Percentiles rank a stretch among this genome's conserved stretches.
Conservation (phyloP, 2,329 filamentous ascomycete genomes). For the Aspergillus fischeri region DNA sequence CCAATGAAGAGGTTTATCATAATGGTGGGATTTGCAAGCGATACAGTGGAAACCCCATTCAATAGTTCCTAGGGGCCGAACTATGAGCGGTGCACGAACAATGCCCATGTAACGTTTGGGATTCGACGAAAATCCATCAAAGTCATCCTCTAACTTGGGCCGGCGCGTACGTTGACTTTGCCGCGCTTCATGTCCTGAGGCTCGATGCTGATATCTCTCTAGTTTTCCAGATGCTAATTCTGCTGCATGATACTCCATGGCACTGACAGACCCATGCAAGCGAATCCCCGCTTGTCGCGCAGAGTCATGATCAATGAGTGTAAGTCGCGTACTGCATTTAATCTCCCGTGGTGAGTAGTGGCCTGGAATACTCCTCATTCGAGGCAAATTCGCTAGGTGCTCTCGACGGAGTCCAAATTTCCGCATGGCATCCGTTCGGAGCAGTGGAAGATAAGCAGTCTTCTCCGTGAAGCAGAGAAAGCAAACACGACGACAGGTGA, state of each 20-base stretch:
- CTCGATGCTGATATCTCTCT: not conserved
- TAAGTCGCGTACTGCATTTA: slow-evolving; percentile 4
- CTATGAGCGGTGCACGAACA: slow-evolving; percentile 11
- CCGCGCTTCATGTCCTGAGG: not conserved
- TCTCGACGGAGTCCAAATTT: slow-evolving; percentile 9
- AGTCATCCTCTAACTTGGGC: slow-evolving; percentile 7
- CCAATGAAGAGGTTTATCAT: slow-evolving; percentile 14
- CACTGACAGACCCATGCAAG: slow-evolving; percentile 4
- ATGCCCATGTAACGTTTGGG: slow-evolving; percentile 15
- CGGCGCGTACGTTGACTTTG: slow-evolving; percentile 3
- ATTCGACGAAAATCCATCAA: slow-evolving; percentile 11
- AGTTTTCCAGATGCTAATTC: slow-evolving; percentile 4
- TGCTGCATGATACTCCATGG: slow-evolving; percentile 5
- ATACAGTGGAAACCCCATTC: slow-evolving; percentile 17
- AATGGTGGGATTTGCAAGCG: slow-evolving; percentile 13
- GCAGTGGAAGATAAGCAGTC: slow-evolving; percentile 27
- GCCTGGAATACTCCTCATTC: slow-evolving; percentile 11
- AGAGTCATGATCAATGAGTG: slow-evolving; percentile 8
- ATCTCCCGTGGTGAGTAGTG: slow-evolving; percentile 10
- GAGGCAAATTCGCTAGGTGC: slow-evolving; percentile 4
- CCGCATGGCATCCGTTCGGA: slow-evolving; percentile 6
- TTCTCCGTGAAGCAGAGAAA: slow-evolving; percentile 34
- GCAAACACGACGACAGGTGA: slow-evolving; percentile 29
- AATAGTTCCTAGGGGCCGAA: not conserved
- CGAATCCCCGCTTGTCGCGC: slow-evolving; percentile 8